Base-by-base conservation (phyloP, 805 yeast species). In the Wickerhamomyces rabaulensis region DNA sequence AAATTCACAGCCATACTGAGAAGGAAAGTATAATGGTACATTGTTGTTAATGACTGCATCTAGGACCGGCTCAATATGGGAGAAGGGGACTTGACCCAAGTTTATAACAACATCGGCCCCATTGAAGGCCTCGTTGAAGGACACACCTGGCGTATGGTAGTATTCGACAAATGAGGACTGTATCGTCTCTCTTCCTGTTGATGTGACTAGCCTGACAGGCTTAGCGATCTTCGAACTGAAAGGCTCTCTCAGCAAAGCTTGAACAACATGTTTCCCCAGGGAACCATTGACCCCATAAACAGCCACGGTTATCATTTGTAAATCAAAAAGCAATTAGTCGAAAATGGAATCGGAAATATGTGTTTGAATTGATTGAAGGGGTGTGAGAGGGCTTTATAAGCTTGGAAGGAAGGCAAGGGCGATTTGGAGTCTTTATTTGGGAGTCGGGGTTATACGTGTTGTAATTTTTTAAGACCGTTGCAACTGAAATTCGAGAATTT, bases 1-100 rank as follows among this genome's bases (percentile, higher is more conserved):
- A 17, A 70, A 44, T 43, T 78, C 79, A 17, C 68, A 54, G 35
- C 87, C 88, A 53, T 75, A 81, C 54, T 79, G 84, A 3, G 82
- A 73, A 23, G 84, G 83, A 52, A 79, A 71, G 64, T 69, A 80
- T 26, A 78, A 56, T 55, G 73, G 72, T 42, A 79, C 77, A 52
- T 73, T 72, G 42, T 66, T 68, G 21, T 54, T 61, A 7, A 58
- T 57, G 4, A 73, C 72, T 6, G 74, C 70, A 42, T 73, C 75
- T 27, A 72, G 48, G 15, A 63, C 51, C 1, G 52, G 62, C 26
- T 63, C 70, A 17, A 55, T 58, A 7, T 73, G 68, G 22, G 52
- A 54, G 15, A 62, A 48, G 8, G 55, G 53, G 19, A 48, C 25
- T 10, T 68, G 61, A 31, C 68, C 52, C 39, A 79, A 62, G 48